These are phyloP conservation scores for Pinus tabuliformis DNA, from an alignment of 75 land plant genomes.

Conservation along the genomic window DNA sequence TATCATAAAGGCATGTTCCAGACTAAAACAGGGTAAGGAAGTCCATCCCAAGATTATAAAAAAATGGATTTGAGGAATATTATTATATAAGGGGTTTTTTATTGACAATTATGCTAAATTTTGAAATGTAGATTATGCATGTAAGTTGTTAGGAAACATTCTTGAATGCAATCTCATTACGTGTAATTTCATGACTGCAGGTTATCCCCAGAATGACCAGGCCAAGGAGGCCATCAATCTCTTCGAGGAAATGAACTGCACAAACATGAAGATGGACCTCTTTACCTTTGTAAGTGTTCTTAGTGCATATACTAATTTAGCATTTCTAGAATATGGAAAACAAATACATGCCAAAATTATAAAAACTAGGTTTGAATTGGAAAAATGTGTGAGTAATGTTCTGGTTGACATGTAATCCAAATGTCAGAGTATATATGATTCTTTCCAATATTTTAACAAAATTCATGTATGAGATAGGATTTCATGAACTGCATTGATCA, in stretches of 20 bases:
- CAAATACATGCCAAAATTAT: constrained; percentile 39
- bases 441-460: constrained; percentile 30
- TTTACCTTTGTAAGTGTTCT: constrained; percentile 43
- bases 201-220: constrained; percentile 24
- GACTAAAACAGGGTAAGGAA: neutral
- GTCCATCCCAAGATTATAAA: neutral
- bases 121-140: constrained; percentile 9
- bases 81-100: constrained; percentile 6
- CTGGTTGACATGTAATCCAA: constrained; percentile 67
- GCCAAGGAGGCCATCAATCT: constrained; percentile 22
- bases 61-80: constrained; percentile 12
- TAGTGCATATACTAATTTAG: constrained; percentile 40
- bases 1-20: constrained; percentile 11
- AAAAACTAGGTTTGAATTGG: constrained; percentile 20
- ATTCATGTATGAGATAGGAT: constrained; percentile 34
- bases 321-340: constrained; percentile 25
- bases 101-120: constrained; percentile 17
- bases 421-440: constrained; percentile 41
- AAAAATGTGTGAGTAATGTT: constrained; percentile 43
- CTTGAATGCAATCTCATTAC: constrained; percentile 37
- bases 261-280: constrained; percentile 23
- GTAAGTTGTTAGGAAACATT: constrained; percentile 17
- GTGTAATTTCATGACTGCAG: constrained; percentile 47
- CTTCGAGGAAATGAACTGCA: constrained; percentile 20
- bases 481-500: constrained; percentile 57